Base-by-base conservation (phyloP, 495 filamentous ascomycete species). In the Lichenothelia convexa region DNA sequence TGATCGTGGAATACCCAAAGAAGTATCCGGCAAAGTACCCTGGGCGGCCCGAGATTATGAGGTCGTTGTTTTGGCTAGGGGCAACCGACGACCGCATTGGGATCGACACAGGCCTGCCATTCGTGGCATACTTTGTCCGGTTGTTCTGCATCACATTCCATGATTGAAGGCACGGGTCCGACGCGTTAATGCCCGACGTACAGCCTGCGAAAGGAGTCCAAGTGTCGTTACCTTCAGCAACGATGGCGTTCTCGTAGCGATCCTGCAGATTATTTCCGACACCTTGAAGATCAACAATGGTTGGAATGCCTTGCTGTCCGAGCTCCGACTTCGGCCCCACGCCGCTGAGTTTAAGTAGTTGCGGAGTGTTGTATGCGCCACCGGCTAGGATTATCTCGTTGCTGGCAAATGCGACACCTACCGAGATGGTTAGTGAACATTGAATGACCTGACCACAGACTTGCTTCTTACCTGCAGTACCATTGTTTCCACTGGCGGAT, bases 211-310 rank as follows among this genome's bases (percentile, higher is more conserved):
- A 50, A 0, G 58, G 48, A 0, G 50, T 45, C 40, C 13, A 27
- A 27, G 24, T 13, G 7, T 27, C 8, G 24, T 7, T 27, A 27
- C 24, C 13, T 27, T 27, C 24, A 8, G 8, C 64, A 21, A 61
- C 56, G 4, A 75, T 61, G 21, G 56, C 45, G 17, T 56, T 60
- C 38, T 77, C 72, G 46, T 73, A 70, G 49, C 68, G 70, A 43
- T 79, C 71, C 36, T 77, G 71, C 1, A 79, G 54, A 49, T 79
- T 79, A 12, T 58, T 58, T 27, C 76, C 76, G 0, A 80, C 73
- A 9, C 67, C 71, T 0, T 71, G 71, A 0, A 71, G 56, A 41
- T 76, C 63, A 22, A 52, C 40, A 0, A 76, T 38, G 0, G 73
- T 55, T 4, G 58, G 47, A 37, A 79, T 75, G 17, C 51, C 46